These are phyloP conservation scores for Schizochytrium sp. DNA, from an alignment of 108 stramenopile genomes.

Conservation along the genomic window DNA sequence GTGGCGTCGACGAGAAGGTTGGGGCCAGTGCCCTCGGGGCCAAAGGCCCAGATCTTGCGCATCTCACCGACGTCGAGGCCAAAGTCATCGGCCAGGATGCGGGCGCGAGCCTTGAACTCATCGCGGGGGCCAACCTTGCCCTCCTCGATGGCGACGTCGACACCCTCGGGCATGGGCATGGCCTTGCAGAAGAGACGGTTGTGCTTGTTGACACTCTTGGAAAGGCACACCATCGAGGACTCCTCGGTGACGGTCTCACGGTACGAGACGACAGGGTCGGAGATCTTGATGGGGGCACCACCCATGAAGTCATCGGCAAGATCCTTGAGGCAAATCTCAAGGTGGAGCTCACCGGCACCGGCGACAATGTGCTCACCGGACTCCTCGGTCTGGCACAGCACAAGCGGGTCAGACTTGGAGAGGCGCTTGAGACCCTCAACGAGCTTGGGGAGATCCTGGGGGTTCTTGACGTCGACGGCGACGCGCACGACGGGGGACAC, in stretches of 20 bases:
- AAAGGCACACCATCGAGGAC: conserved; percentile 79
- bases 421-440: conserved; percentile 99
- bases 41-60: conserved; percentile 99
- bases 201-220: conserved; percentile 99
- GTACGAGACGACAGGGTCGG: conserved; percentile 99
- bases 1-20: conserved; percentile 97
- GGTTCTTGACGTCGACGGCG: conserved; percentile 99
- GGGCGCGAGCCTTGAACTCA: conserved; percentile 83
- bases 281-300: conserved; percentile 95
- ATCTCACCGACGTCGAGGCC: conserved; percentile 96
- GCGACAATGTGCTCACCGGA: conserved; percentile 99
- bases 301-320: conserved; percentile 98
- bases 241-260: conserved; percentile 92
- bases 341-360: conserved; percentile 96
- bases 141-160: conserved; percentile 89
- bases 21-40: conserved; percentile 95
- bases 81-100: conserved; percentile 86
- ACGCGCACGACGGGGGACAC: conserved; percentile 99
- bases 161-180: conserved; percentile 68
- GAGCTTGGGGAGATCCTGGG: conserved; percentile 97
- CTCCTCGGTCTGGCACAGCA: conserved; percentile 98
- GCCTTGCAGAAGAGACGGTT: conserved; percentile 96
- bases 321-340: conserved; percentile 99
- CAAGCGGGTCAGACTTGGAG: conserved; percentile 99
- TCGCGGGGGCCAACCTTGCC: conserved; percentile 68